phyloP scores from a whole-genome alignment of 345 rosid species.

The Gossypium thurberi region DNA sequence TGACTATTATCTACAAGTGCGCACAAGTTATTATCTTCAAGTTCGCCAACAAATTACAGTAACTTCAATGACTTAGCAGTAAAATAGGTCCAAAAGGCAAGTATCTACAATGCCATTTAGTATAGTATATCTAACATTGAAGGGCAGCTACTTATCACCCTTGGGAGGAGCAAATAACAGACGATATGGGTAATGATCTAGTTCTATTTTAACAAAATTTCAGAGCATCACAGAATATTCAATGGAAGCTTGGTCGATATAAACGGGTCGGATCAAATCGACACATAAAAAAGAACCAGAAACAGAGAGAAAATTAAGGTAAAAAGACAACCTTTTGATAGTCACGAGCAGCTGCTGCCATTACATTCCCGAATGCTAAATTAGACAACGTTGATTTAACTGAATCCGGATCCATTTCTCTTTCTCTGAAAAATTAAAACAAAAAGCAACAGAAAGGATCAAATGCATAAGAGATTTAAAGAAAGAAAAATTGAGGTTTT shows the following conservation, averaged over 20 bases:
- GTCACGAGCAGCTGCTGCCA: constrained; percentile 98
- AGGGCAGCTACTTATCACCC: not conserved
- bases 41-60: not conserved
- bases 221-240: not conserved
- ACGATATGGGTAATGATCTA: not conserved
- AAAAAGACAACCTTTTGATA: constrained; percentile 52
- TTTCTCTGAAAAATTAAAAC: not conserved
- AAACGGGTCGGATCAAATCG: not conserved
- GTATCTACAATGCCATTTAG: not conserved
- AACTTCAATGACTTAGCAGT: not conserved
- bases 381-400: constrained; percentile 83
- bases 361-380: constrained; percentile 84
- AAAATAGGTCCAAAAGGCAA: not conserved
- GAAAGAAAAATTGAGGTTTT: not conserved
- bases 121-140: not conserved
- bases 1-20: not conserved
- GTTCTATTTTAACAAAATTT: not conserved
- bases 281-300: not conserved
- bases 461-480: not conserved
- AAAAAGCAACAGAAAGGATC: too few species aligned
- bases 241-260: too few species aligned
- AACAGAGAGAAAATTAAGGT: not conserved
- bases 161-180: not conserved
- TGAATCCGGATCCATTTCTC: constrained; percentile 76
- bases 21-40: not conserved